These are phyloP conservation scores for Rutidosis leptorrhynchoides DNA, from an alignment of 129 eudicot species.

Conservation along the genomic window DNA sequence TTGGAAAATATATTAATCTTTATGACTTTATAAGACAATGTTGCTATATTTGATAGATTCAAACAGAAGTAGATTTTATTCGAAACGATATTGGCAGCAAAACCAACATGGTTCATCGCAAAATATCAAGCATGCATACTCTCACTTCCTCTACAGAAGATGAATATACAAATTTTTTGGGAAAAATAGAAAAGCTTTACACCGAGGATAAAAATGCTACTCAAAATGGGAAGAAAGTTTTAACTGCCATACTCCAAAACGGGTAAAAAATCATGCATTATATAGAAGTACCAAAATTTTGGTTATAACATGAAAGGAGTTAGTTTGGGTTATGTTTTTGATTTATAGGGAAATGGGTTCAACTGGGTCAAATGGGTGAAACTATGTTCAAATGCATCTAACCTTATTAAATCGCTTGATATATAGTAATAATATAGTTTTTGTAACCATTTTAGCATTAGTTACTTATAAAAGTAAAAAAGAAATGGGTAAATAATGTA, in stretches of 20 bases:
- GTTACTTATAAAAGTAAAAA: neutral
- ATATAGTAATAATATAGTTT: neutral
- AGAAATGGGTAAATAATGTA: neutral
- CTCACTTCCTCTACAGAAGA: conserved; percentile 38
- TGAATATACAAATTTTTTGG: conserved; percentile 43
- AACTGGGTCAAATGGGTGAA: neutral
- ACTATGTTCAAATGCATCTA: neutral
- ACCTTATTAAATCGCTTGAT: neutral
- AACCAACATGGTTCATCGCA: conserved; percentile 35
- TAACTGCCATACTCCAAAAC: conserved; percentile 34
- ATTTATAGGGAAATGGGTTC: neutral
- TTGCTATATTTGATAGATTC: conserved; percentile 41
- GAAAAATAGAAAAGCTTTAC: conserved; percentile 40
- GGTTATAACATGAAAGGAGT: neutral
- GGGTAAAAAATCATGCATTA: conserved; percentile 33
- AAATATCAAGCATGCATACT: conserved; percentile 36
- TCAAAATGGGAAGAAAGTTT: conserved; percentile 35
- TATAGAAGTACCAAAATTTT: neutral
- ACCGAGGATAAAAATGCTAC: conserved; percentile 40
- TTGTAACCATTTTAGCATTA: neutral
- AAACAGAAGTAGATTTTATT: conserved; percentile 47
- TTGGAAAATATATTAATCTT: neutral
- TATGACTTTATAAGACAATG: neutral
- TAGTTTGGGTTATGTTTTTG: neutral
- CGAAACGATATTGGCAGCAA: conserved; percentile 40